Percentiles rank a stretch among this genome's conserved stretches.
phyloP scores from a whole-genome alignment of 78 protist species.

The Emiliania huxleyi region DNA sequence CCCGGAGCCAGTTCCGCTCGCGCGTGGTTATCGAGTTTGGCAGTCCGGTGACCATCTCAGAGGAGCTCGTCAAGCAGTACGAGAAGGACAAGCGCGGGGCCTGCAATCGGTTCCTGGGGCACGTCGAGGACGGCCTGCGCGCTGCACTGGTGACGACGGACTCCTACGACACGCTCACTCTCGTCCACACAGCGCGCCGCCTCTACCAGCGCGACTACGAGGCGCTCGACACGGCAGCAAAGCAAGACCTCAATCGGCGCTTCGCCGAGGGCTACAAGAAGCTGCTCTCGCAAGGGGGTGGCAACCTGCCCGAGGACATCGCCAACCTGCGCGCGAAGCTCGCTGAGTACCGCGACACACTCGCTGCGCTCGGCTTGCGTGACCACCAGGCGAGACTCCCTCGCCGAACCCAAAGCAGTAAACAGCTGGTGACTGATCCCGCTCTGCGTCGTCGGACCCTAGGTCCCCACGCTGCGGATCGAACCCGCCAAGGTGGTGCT shows the following conservation, averaged over 20 bases:
- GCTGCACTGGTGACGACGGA: not conserved
- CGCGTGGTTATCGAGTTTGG: no score
- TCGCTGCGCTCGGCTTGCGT: not conserved
- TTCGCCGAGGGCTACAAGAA: not conserved
- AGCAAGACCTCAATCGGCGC: conserved; percentile 9
- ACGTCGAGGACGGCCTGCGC: not conserved
- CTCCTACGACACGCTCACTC: not conserved
- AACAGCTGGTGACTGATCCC: no score
- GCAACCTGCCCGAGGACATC: not conserved
- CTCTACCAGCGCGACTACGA: conserved; percentile 10
- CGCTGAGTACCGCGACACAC: not conserved
- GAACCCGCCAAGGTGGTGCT: no score
- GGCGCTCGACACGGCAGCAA: not conserved
- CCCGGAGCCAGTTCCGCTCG: conserved; percentile 40
- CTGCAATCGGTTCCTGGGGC: not conserved
- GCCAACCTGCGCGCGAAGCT: not conserved
- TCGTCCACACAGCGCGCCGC: not conserved
- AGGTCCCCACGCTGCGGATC: no score
- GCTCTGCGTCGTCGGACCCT: no score
- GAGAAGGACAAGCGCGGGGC: no score
- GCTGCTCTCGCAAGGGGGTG: no score
- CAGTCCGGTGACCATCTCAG: no score
- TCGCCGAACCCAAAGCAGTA: no score
- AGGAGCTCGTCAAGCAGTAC: no score
- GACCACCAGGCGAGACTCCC: no score